A percentile compares a stretch with the other conserved stretches of the same genome.
Evolutionary conservation across 129 eudicot species (phyloP).

Genomic region (Pittosporum tobira): DNA sequence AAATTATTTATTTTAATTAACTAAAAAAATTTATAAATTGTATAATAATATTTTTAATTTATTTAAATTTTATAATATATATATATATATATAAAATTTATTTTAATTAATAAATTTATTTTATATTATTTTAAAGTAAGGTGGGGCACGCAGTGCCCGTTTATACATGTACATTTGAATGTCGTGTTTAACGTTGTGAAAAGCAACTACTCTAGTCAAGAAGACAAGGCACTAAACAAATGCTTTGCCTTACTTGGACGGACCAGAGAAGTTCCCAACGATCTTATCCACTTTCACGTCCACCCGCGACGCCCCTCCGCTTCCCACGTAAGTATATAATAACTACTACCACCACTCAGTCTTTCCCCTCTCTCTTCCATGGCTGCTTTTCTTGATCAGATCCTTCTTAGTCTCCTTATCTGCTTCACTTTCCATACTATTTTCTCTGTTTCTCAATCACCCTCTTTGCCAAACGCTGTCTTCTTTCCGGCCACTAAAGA

Average conservation of each 20-base stretch:
- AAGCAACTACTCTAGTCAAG: not conserved
- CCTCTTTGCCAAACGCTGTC: slow-evolving; percentile 24
- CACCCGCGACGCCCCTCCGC: slow-evolving; percentile 22
- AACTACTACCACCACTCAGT: not conserved
- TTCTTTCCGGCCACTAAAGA: slow-evolving; percentile 46
- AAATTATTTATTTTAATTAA: not conserved
- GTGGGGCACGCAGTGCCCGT: too few relatives aligned
- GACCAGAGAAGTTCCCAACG: too few relatives aligned
- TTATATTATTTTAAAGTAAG: too few relatives aligned
- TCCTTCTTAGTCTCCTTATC: slow-evolving; percentile 12
- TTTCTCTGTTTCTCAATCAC: slow-evolving; percentile 19
- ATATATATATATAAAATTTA: too few relatives aligned
- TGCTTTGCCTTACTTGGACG: too few relatives aligned
- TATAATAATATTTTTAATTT: too few relatives aligned
- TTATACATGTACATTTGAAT: too few relatives aligned
- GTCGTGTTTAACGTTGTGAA: too few relatives aligned
- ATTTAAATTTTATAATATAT: too few relatives aligned
- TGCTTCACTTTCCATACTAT: slow-evolving; percentile 20
- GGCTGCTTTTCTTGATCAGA: slow-evolving; percentile 20
- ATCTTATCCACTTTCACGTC: not conserved
- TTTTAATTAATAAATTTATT: too few relatives aligned
- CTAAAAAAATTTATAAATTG: too few relatives aligned
- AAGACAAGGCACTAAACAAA: not conserved
- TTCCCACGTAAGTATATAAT: not conserved
- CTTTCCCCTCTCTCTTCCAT: slow-evolving; percentile 12